Evolutionary conservation across 108 stramenopile genomes (phyloP), one percentile per base, ranked within the genome.

Genomic region (Bacterosira constricta): DNA sequence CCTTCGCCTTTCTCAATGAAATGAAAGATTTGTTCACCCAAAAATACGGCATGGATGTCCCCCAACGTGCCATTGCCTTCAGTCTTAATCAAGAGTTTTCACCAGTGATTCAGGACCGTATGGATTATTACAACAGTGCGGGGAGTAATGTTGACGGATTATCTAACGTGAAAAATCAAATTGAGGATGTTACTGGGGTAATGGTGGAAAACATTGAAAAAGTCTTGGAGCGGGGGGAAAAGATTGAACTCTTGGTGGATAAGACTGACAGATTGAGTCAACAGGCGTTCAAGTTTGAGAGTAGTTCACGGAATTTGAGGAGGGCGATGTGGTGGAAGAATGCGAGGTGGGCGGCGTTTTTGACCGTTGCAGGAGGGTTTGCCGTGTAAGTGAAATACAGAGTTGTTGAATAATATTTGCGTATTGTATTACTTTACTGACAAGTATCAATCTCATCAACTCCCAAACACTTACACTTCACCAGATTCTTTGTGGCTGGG

Each of bases 161-260:
- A 21, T 84, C 85, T 6, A 71, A 73, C 20, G 95, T 97, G 66
- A 91, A 97, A 72, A 78, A 69, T 47, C 95, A 97, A 69, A 90
- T 99, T 66, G 98, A 98, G 42, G 94, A 95, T 53, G 98, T 99
- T 36, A 95, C 96, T 69, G 88, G 83, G 35, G 91, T 91, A 45
- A 98, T 98, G 97, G 93, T 99, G 8, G 86, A 98, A 58, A 99
- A 98, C 57, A 97, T 99, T 79, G 95, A 96, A 71, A 91, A 91
- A 73, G 91, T 97, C 27, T 71, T 97, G 80, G 93, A 96, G 66
- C 73, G 99, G 13, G 99, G 99, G 30, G 99, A 99, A 73, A 97
- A 96, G 63, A 93, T 99, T 66, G 99, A 99, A 77, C 72, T 99
- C 54, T 76, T 99, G 39, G 99, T 99, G 34, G 99, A 99, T 75